Evolutionary conservation across 495 filamentous ascomycete species (phyloP).

Genomic region (Glutinoglossum americanum): DNA sequence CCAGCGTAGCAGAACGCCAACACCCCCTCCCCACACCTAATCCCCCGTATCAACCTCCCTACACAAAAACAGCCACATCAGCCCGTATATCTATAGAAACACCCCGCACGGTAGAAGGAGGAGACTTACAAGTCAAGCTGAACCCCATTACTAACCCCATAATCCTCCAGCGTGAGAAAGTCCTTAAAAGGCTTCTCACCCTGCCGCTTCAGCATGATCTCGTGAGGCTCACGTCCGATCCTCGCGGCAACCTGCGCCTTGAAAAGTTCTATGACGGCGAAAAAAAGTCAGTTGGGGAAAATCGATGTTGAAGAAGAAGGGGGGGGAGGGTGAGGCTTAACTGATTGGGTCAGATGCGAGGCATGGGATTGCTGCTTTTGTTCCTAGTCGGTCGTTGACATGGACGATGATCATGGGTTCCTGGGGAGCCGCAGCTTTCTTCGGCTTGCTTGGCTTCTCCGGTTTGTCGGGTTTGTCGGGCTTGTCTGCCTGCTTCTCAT

Average conservation of each 20-base stretch:
- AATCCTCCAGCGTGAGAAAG: slow-evolving; percentile 64
- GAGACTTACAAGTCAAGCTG: slow-evolving; percentile 53
- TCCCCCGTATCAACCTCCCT: slow-evolving; percentile 60
- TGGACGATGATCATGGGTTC: slow-evolving; percentile 83
- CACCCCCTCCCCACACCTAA: slow-evolving; percentile 12
- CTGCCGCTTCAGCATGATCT: slow-evolving; percentile 80
- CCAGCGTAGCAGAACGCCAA: neutral
- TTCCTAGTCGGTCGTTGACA: slow-evolving; percentile 80
- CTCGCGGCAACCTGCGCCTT: slow-evolving; percentile 74
- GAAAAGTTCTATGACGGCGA: slow-evolving; percentile 39
- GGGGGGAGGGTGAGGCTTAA: slow-evolving; percentile 3
- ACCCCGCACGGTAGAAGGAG: neutral
- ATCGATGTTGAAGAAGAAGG: neutral
- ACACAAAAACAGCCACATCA: neutral
- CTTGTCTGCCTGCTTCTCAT: neutral
- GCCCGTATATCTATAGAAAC: neutral
- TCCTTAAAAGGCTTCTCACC: slow-evolving; percentile 86
- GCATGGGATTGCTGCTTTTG: slow-evolving; percentile 76
- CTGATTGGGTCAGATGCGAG: slow-evolving; percentile 58
- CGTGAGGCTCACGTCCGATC: slow-evolving; percentile 70
- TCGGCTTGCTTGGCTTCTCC: neutral
- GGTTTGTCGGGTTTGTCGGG: neutral
- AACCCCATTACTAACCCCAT: slow-evolving; percentile 72
- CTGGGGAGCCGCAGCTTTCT: neutral
- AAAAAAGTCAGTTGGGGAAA: neutral